Conservation (phyloP, 2,329 filamentous ascomycete genomes). For the Neopestalotiopsis sp. region DNA sequence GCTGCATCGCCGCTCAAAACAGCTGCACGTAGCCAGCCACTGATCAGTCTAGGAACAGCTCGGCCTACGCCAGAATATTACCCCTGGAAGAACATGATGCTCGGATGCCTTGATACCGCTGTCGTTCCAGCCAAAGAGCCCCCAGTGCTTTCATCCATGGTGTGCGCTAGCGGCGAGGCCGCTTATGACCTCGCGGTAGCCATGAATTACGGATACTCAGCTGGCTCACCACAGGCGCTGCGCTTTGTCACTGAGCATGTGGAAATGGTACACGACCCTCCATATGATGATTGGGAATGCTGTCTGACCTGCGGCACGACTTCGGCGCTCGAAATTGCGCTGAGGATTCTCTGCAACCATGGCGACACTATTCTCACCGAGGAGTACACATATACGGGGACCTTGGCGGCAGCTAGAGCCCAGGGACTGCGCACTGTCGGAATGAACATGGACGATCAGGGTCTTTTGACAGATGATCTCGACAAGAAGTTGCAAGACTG, state of each 20-base stretch:
- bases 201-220: constrained; percentile 77
- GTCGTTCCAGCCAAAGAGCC: not conserved
- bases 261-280: constrained; percentile 75
- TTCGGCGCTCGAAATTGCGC: constrained; percentile 68
- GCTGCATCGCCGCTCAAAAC: not conserved
- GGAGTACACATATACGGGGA: constrained; percentile 53
- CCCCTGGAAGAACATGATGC: constrained; percentile 4
- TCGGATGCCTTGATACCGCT: not conserved
- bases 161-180: not conserved
- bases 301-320: constrained; percentile 72
- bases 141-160: not conserved
- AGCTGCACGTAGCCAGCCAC: not conserved
- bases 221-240: constrained; percentile 72
- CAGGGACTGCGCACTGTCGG: constrained; percentile 66
- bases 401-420: constrained; percentile 68
- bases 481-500: constrained; percentile 70
- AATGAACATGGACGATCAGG: constrained; percentile 70
- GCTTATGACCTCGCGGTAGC: constrained; percentile 46
- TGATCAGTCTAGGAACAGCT: constrained; percentile 16
- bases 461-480: constrained; percentile 65
- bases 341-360: constrained; percentile 66
- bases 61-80: constrained; percentile 19
- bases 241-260: constrained; percentile 79
- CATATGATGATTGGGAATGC: constrained; percentile 76
- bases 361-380: constrained; percentile 75